phyloP scores from a whole-genome alignment of 345 rosid genomes.

The Syzygium aromaticum region DNA sequence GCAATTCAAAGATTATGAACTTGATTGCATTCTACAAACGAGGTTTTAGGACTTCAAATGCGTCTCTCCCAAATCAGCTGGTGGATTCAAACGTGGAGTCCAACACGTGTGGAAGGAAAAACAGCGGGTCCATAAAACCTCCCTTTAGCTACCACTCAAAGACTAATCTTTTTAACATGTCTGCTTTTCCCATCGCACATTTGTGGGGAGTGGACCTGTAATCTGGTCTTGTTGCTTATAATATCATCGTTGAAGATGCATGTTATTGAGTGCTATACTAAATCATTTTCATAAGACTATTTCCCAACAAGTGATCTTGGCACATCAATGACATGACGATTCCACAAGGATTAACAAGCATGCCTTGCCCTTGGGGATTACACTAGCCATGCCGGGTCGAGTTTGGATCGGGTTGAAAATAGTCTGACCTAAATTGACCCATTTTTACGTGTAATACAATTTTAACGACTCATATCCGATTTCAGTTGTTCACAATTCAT shows the following conservation, averaged over 20 bases:
- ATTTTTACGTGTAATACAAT: no score
- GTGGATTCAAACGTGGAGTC: neutral
- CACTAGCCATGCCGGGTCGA: neutral
- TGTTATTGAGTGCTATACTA: neutral
- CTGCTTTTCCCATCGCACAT: neutral
- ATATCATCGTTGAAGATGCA: neutral
- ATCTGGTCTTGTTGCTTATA: neutral
- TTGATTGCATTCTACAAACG: neutral
- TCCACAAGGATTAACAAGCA: neutral
- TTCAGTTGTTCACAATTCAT: no score
- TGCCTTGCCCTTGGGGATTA: neutral
- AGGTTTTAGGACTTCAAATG: neutral
- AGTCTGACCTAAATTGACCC: no score
- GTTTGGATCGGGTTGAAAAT: no score
- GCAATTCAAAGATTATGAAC: neutral
- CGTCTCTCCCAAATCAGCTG: neutral
- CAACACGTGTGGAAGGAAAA: neutral
- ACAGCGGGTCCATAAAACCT: neutral
- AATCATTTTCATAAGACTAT: neutral
- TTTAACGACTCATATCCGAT: no score
- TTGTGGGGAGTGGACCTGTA: neutral
- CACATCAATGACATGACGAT: neutral
- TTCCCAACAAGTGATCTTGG: neutral
- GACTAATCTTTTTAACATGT: neutral
- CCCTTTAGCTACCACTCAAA: neutral